Evolutionary conservation across 1,284 basidiomycete genomes (phyloP).

Genomic region (Cryptococcus wingfieldii): DNA sequence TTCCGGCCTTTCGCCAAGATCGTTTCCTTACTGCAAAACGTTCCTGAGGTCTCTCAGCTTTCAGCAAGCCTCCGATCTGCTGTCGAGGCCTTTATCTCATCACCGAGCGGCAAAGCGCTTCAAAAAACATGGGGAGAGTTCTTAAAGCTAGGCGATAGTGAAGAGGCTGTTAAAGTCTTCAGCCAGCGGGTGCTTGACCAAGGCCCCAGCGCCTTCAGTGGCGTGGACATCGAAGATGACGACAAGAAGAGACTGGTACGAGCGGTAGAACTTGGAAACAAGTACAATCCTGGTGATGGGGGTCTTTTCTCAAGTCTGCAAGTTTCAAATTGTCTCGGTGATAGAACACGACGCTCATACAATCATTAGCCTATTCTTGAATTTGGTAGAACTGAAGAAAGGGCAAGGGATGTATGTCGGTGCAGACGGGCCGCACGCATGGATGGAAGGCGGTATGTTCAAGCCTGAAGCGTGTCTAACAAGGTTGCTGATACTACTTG

Average conservation of each 20-base stretch:
- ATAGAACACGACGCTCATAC: neutral
- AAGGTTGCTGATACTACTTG: neutral
- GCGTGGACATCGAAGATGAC: conserved; percentile 8
- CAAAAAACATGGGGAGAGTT: conserved; percentile 13
- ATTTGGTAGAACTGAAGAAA: conserved; percentile 36
- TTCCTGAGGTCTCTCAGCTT: conserved; percentile 17
- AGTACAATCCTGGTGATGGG: conserved; percentile 33
- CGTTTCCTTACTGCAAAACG: conserved; percentile 10
- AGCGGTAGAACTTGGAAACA: conserved; percentile 21
- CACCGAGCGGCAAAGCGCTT: neutral
- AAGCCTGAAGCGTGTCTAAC: neutral
- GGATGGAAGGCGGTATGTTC: conserved; percentile 30
- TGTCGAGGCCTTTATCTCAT: conserved; percentile 8
- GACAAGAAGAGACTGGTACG: conserved; percentile 24
- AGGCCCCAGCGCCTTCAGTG: conserved; percentile 16
- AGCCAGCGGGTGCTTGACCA: conserved; percentile 21
- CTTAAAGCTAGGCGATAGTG: conserved; percentile 16
- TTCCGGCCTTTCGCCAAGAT: conserved; percentile 23
- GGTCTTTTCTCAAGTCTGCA: conserved; percentile 30
- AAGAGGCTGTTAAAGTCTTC: conserved; percentile 17
- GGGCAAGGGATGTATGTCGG: conserved; percentile 39
- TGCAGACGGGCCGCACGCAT: conserved; percentile 38
- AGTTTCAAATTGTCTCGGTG: conserved; percentile 2
- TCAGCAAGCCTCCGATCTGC: conserved; percentile 3
- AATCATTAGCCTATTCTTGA: conserved; percentile 31